Evolutionary conservation across 176 grass and related monocot genomes (phyloP), one percentile per base, ranked within the genome.

Genomic region (Zea mays): DNA sequence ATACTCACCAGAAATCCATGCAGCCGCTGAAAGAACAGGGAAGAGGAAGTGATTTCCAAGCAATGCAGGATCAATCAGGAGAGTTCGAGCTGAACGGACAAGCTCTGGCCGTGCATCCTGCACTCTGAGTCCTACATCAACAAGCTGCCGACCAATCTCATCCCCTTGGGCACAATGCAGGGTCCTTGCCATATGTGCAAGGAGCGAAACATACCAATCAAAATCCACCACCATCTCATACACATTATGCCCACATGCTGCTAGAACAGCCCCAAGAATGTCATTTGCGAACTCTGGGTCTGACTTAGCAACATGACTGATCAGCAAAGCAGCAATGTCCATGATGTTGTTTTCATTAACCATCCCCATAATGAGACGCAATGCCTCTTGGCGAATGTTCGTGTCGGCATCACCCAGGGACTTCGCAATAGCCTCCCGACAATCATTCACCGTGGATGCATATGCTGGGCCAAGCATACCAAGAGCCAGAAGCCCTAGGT

Each of bases 1-100:
- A 87, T 94, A 98, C 71, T 98, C 96, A 11, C 92, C 91, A 42
- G 87, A 98, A 84, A 90, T 50, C 87, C 87, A 98, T 73, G 96
- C 89, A 11, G 87, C 87, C 19, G 96, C 89, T 12, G 87, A 98
- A 73, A 98, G 82, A 82, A 90, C 85, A 67, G 80, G 79, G 65
- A 10, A 90, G 35, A 98, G 88, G 83, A 90, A 91, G 43, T 88
- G 90, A 63, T 92, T 90, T 47, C 89, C 96, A 27, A 92, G 84
- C 69, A 94, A 86, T 45, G 89, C 88, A 48, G 91, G 96, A 49
- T 98, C 96, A 57, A 98, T 98, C 15, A 94, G 67, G 36, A 98
- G 91, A 49, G 75, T 85, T 49, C 89, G 85, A 84, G 87, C 85
- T 14, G 85, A 86, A 50, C 39, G 82, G 21, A 90, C 81, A 77